A percentile compares a stretch with the other conserved stretches of the same genome.
phyloP scores from a whole-genome alignment of 2,329 filamentous ascomycete genomes.

The Colletotrichum caudatum region DNA sequence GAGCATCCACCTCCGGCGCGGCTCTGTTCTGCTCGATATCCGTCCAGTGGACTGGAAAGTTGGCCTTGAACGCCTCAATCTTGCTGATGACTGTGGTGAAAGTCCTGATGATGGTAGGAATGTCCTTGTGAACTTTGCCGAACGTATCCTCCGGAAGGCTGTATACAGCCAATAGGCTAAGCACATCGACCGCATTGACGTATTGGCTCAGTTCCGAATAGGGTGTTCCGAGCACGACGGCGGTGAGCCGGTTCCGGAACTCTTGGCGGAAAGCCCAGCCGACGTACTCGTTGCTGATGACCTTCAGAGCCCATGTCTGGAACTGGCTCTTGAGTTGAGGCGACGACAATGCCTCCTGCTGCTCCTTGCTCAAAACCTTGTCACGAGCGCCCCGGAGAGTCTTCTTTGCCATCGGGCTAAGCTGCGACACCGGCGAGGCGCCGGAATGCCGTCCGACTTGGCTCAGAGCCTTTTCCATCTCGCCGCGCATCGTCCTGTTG shows the following conservation, averaged over 20 bases:
- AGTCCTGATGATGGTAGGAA: constrained; percentile 78
- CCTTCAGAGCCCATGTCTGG: constrained; percentile 58
- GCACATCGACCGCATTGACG: constrained; percentile 76
- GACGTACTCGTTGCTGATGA: constrained; percentile 64
- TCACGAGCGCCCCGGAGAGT: constrained; percentile 61
- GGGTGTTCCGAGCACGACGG: constrained; percentile 79
- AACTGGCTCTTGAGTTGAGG: constrained; percentile 63
- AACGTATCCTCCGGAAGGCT: constrained; percentile 85
- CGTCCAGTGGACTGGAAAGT: constrained; percentile 79
- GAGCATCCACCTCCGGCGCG: constrained; percentile 75
- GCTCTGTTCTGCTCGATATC: constrained; percentile 72
- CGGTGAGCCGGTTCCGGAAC: constrained; percentile 73
- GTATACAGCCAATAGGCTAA: constrained; percentile 76
- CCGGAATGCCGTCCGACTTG: constrained; percentile 61
- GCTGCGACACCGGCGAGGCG: constrained; percentile 59
- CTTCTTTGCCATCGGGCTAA: constrained; percentile 65
- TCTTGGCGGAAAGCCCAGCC: constrained; percentile 78
- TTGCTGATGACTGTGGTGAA: constrained; percentile 77
- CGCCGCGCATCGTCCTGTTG: constrained; percentile 54
- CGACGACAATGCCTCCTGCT: constrained; percentile 65
- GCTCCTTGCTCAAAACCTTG: constrained; percentile 63
- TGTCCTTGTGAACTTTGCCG: constrained; percentile 86
- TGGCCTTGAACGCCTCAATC: constrained; percentile 74
- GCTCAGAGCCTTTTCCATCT: constrained; percentile 60
- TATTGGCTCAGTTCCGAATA: constrained; percentile 77